These are phyloP conservation scores for Trichoderma cornu-damae DNA, from an alignment of 2,329 filamentous ascomycete genomes.

Conservation along the genomic window DNA sequence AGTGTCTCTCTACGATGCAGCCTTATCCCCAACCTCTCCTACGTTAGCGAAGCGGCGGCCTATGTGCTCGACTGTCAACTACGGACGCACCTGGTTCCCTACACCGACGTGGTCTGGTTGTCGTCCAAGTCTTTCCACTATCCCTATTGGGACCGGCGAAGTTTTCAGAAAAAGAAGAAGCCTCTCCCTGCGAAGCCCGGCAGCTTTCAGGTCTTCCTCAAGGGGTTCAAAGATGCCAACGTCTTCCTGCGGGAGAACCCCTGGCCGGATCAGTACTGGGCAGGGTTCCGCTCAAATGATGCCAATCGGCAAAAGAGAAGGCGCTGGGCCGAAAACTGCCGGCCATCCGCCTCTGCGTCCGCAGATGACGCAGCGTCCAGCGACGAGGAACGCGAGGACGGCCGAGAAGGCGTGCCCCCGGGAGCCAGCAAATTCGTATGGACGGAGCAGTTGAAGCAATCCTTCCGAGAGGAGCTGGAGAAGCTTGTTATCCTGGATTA, in stretches of 20 bases:
- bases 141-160: constrained; percentile 91
- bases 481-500: constrained; percentile 97
- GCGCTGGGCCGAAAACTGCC: constrained; percentile 77
- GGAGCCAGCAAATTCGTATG: constrained; percentile 61
- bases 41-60: constrained; percentile 94
- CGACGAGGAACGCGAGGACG: constrained; percentile 45
- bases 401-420: constrained; percentile 39
- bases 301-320: constrained; percentile 63
- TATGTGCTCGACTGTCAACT: constrained; percentile 91
- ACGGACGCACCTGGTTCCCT: constrained; percentile 87
- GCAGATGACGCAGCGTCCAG: constrained; percentile 61
- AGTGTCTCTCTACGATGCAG: constrained; percentile 31
- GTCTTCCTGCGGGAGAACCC: constrained; percentile 91
- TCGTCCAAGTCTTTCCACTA: constrained; percentile 98
- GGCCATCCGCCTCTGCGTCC: constrained; percentile 50
- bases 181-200: constrained; percentile 83
- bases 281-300: constrained; percentile 63
- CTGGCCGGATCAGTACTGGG: constrained; percentile 85
- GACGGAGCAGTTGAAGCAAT: constrained; percentile 83
- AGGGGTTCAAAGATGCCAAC: constrained; percentile 95
- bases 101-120: constrained; percentile 89
- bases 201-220: constrained; percentile 95
- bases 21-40: constrained; percentile 94
- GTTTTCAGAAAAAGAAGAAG: constrained; percentile 82
- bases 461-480: constrained; percentile 90